Evolutionary conservation across 2,329 filamentous ascomycete genomes (phyloP).

Genomic region (Aureobasidium sp.): DNA sequence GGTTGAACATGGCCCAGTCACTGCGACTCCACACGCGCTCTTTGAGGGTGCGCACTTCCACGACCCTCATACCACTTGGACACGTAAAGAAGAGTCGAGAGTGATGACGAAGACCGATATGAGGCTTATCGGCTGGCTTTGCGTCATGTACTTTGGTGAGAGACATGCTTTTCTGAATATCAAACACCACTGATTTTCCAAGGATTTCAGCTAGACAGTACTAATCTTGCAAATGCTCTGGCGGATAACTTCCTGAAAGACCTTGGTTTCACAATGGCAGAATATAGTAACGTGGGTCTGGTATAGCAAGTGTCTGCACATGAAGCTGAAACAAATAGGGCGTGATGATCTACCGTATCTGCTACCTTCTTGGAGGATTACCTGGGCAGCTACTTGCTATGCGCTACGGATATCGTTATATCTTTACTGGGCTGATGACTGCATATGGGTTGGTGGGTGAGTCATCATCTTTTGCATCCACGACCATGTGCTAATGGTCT

Average conservation of each 20-base stretch:
- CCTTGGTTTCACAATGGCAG: slow-evolving; percentile 13
- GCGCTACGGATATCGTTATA: slow-evolving; percentile 16
- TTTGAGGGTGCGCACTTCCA: background rate
- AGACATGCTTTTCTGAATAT: too few relatives aligned
- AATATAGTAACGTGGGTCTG: slow-evolving; percentile 17
- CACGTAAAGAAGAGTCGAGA: slow-evolving; percentile 11
- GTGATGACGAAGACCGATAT: slow-evolving; percentile 18
- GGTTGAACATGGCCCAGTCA: background rate
- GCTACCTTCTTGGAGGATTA: slow-evolving; percentile 15
- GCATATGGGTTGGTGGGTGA: slow-evolving; percentile 16
- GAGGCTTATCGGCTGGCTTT: slow-evolving; percentile 15
- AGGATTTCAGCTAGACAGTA: slow-evolving; percentile 14
- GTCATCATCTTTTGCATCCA: too few relatives aligned
- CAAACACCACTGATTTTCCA: background rate
- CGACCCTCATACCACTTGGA: slow-evolving; percentile 16
- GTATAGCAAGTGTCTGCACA: too few relatives aligned
- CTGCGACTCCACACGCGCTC: background rate
- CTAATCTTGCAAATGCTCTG: slow-evolving; percentile 18
- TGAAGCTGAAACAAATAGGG: background rate
- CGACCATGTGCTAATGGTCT: background rate
- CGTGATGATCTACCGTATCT: slow-evolving; percentile 16
- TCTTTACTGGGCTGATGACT: slow-evolving; percentile 18
- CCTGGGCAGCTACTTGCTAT: slow-evolving; percentile 17
- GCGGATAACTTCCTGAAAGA: slow-evolving; percentile 19
- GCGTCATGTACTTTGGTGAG: slow-evolving; percentile 17